Conservation (phyloP, 495 filamentous ascomycete species). For the Amniculicola lignicola region DNA sequence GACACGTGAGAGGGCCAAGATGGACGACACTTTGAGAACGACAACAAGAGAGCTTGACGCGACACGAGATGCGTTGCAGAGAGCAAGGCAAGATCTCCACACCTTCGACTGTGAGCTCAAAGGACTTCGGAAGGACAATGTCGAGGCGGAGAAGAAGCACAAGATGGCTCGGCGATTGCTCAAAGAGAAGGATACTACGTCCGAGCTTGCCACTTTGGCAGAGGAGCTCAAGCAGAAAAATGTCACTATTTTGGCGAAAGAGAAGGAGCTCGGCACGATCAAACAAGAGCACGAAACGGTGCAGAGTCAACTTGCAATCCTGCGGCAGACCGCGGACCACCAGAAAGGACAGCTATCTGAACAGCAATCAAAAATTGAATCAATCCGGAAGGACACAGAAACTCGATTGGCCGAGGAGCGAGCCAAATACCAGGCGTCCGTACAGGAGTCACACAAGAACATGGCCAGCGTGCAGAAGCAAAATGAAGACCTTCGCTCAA, state of each 20-base stretch:
- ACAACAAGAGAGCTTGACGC: slow-evolving; percentile 2
- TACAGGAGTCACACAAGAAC: slow-evolving; percentile 9
- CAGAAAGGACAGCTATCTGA: not conserved
- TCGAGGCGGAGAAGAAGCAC: slow-evolving; percentile 10
- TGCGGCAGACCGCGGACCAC: not conserved
- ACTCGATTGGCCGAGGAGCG: not conserved
- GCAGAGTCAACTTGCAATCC: not conserved
- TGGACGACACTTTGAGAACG: not conserved
- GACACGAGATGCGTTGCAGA: not conserved
- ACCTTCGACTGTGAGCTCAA: slow-evolving; percentile 1
- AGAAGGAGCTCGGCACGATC: not conserved
- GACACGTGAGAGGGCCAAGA: slow-evolving; percentile 13
- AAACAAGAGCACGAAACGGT: not conserved
- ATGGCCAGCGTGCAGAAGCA: slow-evolving; percentile 6
- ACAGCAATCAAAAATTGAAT: slow-evolving; percentile 7
- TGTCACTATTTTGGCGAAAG: not conserved
- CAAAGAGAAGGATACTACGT: not conserved
- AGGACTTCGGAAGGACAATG: slow-evolving; percentile 3
- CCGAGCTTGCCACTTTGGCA: not conserved
- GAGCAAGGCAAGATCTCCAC: not conserved
- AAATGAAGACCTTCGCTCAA: slow-evolving; percentile 9
- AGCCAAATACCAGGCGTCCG: slow-evolving; percentile 6
- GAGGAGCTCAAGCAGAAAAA: not conserved
- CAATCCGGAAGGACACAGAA: slow-evolving; percentile 2
- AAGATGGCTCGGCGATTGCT: not conserved